Evolutionary conservation across 2,329 filamentous ascomycete genomes (phyloP).

Genomic region (Phialemoniopsis sp.): DNA sequence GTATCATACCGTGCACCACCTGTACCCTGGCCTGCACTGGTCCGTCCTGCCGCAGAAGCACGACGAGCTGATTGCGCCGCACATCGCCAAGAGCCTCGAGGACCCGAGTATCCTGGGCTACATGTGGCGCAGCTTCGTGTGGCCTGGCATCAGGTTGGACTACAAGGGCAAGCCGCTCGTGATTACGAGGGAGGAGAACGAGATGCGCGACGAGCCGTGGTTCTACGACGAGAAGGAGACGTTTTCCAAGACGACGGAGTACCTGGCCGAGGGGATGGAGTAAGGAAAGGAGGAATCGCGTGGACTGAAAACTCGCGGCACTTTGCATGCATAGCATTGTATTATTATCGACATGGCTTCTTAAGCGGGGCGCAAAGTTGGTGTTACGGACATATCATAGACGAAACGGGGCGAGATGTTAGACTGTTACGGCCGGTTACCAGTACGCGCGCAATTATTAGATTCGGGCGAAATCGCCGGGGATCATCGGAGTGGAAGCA

Average conservation of each 20-base stretch:
- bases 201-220: conserved; percentile 9
- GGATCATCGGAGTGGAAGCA: too few species aligned
- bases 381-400: too few species aligned
- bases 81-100: conserved; percentile 8
- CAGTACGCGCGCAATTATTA: too few species aligned
- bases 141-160: conserved; percentile 7
- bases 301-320: too few species aligned
- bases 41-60: conserved; percentile 8
- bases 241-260: conserved; percentile 6
- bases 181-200: conserved; percentile 6
- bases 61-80: conserved; percentile 6
- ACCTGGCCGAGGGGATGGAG: conserved; percentile 6
- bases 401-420: too few species aligned
- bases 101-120: conserved; percentile 8
- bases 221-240: conserved; percentile 7
- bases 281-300: too few species aligned
- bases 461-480: too few species aligned
- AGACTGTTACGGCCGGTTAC: too few species aligned
- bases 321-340: too few species aligned
- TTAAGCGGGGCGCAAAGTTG: too few species aligned
- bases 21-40: conserved; percentile 8
- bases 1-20: conserved; percentile 8
- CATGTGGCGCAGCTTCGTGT: conserved; percentile 8
- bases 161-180: conserved; percentile 6
- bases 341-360: too few species aligned